Evolutionary conservation across 768 basidiomycete genomes (phyloP), one percentile per base, ranked within the genome.

Genomic region (Scleroderma citrinum): DNA sequence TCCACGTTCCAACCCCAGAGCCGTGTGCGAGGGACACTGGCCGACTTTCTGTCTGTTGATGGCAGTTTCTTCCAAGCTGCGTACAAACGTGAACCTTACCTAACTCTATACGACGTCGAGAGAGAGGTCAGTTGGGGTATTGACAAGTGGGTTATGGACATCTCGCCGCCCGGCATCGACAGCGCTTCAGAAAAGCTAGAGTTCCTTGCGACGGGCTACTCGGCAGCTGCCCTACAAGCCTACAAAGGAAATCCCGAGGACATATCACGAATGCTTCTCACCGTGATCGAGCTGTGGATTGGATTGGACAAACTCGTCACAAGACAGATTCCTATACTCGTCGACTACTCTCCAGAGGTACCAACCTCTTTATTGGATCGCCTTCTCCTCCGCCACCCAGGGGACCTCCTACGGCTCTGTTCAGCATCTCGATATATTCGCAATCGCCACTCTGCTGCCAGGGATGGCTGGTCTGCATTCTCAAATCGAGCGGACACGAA

Each of bases 81-180:
- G 0, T 50, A 52, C 32, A 1, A 10, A 20, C 19, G 38, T 0
- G 63, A 65, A 3, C 52, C 63, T 5, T 13, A 43, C 5, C 7
- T 59, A 44, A 24, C 50, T 0, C 49, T 76, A 0, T 63, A 58
- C 7, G 75, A 76, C 45, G 66, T 76, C 16, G 74, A 76, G 54
- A 32, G 23, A 3, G 52, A 57, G 7, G 63, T 72, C 43, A 51
- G 62, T 13, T 48, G 64, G 14, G 48, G 51, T 26, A 57, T 76
- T 2, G 66, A 69, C 24, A 41, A 24, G 8, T 76, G 73, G 73
- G 59, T 70, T 13, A 35, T 31, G 7, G 16, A 1, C 43, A 63
- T 59, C 32, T 38, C 3, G 20, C 6, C 12, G 7, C 24, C 10
- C 0, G 4, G 46, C 7, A 34, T 14, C 1, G 41, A 55, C 16